phyloP scores from a whole-genome alignment of 2,329 filamentous ascomycete genomes.

The Sclerotinia borealis region DNA sequence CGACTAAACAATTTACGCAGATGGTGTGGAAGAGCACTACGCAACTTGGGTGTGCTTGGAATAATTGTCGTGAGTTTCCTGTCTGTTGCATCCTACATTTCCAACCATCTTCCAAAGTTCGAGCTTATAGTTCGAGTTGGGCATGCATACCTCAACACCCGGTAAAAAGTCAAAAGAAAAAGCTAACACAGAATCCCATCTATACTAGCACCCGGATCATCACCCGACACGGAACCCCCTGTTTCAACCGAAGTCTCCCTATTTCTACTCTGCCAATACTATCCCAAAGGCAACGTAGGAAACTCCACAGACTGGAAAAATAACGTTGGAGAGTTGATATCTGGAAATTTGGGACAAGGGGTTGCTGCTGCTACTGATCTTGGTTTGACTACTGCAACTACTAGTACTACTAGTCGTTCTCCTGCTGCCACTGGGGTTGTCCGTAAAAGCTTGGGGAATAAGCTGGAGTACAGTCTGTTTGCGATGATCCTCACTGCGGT shows the following conservation, averaged over 20 bases:
- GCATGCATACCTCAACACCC: too few species aligned
- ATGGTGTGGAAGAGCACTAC: not conserved
- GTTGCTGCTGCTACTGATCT: not conserved
- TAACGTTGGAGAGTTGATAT: not conserved
- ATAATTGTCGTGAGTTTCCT: not conserved
- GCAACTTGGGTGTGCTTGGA: not conserved
- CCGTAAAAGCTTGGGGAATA: not conserved
- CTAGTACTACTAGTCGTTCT: not conserved
- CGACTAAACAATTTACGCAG: not conserved
- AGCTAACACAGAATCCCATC: not conserved
- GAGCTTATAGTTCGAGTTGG: not conserved
- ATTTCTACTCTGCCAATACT: not conserved
- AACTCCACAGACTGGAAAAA: not conserved
- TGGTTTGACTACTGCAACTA: not conserved
- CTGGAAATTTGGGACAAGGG: not conserved
- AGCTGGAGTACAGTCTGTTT: too few species aligned
- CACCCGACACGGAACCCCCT: not conserved
- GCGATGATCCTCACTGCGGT: not conserved
- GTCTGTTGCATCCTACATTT: too few species aligned
- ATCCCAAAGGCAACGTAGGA: not conserved
- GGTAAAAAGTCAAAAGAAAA: not conserved
- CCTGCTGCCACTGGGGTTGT: not conserved
- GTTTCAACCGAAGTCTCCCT: not conserved
- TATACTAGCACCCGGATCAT: not conserved
- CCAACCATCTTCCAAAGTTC: rapidly evolving